Base-by-base conservation (phyloP, 257 asterid genomes). In the Pogostemon cablin region DNA sequence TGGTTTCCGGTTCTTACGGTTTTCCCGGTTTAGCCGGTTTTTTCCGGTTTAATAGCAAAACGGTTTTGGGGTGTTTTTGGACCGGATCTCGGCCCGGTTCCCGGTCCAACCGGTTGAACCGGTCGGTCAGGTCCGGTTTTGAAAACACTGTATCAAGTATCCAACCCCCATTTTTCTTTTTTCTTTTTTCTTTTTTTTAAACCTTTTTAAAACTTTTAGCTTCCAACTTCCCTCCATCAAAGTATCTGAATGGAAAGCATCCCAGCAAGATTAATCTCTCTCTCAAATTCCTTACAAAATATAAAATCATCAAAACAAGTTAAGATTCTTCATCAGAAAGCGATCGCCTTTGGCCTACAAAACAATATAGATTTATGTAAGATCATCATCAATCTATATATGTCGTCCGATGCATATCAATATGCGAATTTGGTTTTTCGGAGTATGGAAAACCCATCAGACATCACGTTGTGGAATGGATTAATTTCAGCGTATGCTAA, bases 381-480 rank as follows among this genome's bases (percentile, higher is more conserved):
- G 42, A 85, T 74, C 72, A 90, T 90, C 71, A 86, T 86, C 67
- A 82, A 83, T 64, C 78, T 85, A 9, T 90, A 90, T 71, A 76
- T 80, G 17, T 83, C 89, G 55, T 68, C 83, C 81, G 80, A 72
- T 42, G 85, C 75, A 2, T 75, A 76, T 64, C 69, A 61, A 59
- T 81, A 81, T 2, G 90, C 97, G 8, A 77, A 66, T 69, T 68
- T 59, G 17, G 89, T 86, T 67, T 85, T 90, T 46, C 81, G 74
- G 68, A 71, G 34, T 44, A 65, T 82, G 7, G 86, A 84, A 4
- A 84, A 67, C 73, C 90, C 90, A 43, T 79, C 77, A 64, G 96
- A 85, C 47, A 86, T 90, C 74, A 83, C 90, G 41, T 65, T 88
- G 70, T 88, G 95, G 97, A 90, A 90, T 43, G 87, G 90, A 2